These are phyloP conservation scores for Saccharum hybrid DNA, from an alignment of 202 grass and related monocot species.

Conservation along the genomic window DNA sequence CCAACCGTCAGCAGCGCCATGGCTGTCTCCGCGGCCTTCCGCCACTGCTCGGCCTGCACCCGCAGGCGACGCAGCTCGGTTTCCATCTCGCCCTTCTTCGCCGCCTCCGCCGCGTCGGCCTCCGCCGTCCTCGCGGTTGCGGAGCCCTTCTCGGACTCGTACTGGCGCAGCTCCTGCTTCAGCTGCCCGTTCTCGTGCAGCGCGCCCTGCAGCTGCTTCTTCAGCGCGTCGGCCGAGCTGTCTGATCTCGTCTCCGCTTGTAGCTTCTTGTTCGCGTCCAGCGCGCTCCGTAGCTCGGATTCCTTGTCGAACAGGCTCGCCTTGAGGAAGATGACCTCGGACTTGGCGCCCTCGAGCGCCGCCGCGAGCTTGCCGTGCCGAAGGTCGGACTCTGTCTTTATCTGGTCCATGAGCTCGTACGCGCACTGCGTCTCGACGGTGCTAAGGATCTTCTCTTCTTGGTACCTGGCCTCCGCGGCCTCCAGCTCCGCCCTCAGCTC, in stretches of 20 bases:
- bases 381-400: conserved; percentile 57
- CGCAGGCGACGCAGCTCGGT: conserved; percentile 74
- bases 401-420: conserved; percentile 72
- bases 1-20: conserved; percentile 79
- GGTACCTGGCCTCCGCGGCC: conserved; percentile 49
- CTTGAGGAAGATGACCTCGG: conserved; percentile 81
- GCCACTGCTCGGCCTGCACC: conserved; percentile 98
- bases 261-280: conserved; percentile 60
- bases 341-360: conserved; percentile 52
- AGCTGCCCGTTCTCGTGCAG: conserved; percentile 62
- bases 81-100: conserved; percentile 67
- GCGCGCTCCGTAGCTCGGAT: conserved; percentile 50
- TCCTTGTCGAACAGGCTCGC: conserved; percentile 92
- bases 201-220: conserved; percentile 52
- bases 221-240: conserved; percentile 41
- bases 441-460: conserved; percentile 76
- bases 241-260: conserved; percentile 41
- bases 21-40: conserved; percentile 90
- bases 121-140: conserved; percentile 29
- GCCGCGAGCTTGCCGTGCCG: conserved; percentile 64
- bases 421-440: conserved; percentile 71
- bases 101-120: conserved; percentile 45
- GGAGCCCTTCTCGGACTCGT: conserved; percentile 54
- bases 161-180: conserved; percentile 49
- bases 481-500: conserved; percentile 60